phyloP scores from a whole-genome alignment of 768 basidiomycete genomes.

The Boletus barrowsii region DNA sequence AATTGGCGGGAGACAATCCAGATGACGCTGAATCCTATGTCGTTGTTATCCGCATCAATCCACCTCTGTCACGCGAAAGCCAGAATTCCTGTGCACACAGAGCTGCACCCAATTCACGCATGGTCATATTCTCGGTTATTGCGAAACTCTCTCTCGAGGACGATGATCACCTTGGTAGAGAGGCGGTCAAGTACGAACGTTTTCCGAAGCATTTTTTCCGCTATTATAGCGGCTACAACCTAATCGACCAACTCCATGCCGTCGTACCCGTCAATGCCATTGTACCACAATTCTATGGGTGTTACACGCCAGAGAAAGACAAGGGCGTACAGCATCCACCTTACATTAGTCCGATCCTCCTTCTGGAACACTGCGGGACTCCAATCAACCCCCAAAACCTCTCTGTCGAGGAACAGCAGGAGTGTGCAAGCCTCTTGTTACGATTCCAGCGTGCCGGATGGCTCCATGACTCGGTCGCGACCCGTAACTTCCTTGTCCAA shows the following conservation, averaged over 20 bases:
- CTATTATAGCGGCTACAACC: slow-evolving; percentile 25
- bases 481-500: slow-evolving; percentile 46
- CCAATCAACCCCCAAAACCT: slow-evolving; percentile 31
- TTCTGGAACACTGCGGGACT: slow-evolving; percentile 47
- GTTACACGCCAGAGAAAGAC: slow-evolving; percentile 38
- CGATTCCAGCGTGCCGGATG: slow-evolving; percentile 40
- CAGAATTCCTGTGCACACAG: slow-evolving; percentile 11
- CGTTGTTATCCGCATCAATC: slow-evolving; percentile 12
- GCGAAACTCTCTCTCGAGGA: slow-evolving; percentile 42
- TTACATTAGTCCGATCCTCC: slow-evolving; percentile 40
- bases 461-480: slow-evolving; percentile 40
- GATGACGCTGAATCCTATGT: not conserved
- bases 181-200: slow-evolving; percentile 27
- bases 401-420: slow-evolving; percentile 36
- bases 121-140: slow-evolving; percentile 38
- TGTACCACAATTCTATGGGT: slow-evolving; percentile 65
- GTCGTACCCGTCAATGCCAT: slow-evolving; percentile 49
- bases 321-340: not conserved
- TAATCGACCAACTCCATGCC: slow-evolving; percentile 30
- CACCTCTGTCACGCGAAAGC: slow-evolving; percentile 10
- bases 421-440: slow-evolving; percentile 39
- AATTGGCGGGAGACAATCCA: too few species aligned
- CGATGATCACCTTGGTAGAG: slow-evolving; percentile 36
- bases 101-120: slow-evolving; percentile 13
- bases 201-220: slow-evolving; percentile 29